phyloP scores from a whole-genome alignment of 2,329 filamentous ascomycete species.

The Apiospora hydei region DNA sequence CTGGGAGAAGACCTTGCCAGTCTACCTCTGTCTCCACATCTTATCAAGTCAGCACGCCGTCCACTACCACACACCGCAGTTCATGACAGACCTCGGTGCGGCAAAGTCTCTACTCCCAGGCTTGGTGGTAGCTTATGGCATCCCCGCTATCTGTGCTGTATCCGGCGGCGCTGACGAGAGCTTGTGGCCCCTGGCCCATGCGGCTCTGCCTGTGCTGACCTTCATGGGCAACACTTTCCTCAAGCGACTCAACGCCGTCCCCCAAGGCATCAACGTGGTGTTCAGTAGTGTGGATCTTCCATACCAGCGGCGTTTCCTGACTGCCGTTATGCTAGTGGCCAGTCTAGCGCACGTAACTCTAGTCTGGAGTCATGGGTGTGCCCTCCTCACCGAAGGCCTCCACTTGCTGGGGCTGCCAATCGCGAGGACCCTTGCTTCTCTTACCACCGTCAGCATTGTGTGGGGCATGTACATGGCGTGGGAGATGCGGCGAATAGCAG shows the following conservation, averaged over 20 bases:
- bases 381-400: neutral
- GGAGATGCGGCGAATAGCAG: neutral
- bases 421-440: neutral
- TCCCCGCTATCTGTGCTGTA: neutral
- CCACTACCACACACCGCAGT: neutral
- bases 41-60: neutral
- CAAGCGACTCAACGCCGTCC: neutral
- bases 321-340: neutral
- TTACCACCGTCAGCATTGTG: neutral
- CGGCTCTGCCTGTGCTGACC: neutral
- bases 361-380: neutral
- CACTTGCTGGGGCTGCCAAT: neutral
- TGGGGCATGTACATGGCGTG: conserved; percentile 2
- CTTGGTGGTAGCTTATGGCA: neutral
- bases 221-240: neutral
- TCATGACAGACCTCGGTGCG: neutral
- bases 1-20: neutral
- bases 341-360: neutral
- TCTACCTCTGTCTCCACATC: neutral
- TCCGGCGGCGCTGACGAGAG: neutral
- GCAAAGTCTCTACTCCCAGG: neutral
- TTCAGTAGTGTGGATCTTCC: neutral
- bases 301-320: neutral
- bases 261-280: neutral
- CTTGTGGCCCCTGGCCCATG: neutral